phyloP scores from a whole-genome alignment of 148 eudicot species.

The Rhododendron henanense region DNA sequence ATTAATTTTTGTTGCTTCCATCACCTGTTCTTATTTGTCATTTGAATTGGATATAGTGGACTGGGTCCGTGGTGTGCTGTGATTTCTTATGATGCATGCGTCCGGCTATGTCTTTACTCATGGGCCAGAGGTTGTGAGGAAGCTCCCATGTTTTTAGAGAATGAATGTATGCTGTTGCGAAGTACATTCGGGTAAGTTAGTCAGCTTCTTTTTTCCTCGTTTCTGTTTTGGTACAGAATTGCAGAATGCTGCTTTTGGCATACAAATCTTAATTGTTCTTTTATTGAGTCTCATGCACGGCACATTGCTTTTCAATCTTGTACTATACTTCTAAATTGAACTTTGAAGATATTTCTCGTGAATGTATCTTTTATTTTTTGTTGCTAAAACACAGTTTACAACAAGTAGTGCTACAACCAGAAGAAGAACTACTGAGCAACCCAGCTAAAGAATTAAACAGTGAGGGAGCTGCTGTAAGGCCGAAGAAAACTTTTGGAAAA shows the following conservation, averaged over 20 bases:
- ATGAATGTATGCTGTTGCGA: conserved; percentile 66
- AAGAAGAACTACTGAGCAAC: conserved; percentile 56
- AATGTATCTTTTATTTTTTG: background rate
- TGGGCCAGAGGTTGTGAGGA: conserved; percentile 85
- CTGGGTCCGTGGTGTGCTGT: conserved; percentile 82
- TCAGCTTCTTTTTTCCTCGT: background rate
- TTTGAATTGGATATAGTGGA: conserved; percentile 39
- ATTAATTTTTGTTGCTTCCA: conserved; percentile 3
- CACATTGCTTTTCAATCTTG: background rate
- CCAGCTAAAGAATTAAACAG: conserved; percentile 43
- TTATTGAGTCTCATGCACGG: background rate
- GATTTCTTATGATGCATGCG: conserved; percentile 85
- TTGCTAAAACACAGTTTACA: conserved; percentile 34
- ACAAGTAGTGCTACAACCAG: conserved; percentile 58
- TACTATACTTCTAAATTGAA: conserved; percentile 7
- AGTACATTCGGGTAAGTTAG: conserved; percentile 65
- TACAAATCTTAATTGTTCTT: background rate
- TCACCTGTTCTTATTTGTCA: background rate
- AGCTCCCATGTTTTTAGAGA: conserved; percentile 79
- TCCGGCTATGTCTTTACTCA: conserved; percentile 76
- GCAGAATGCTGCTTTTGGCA: background rate
- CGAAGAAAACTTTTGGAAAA: conserved; percentile 60
- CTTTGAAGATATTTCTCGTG: background rate
- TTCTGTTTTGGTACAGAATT: background rate
- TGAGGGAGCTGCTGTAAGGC: conserved; percentile 43